Conservation (phyloP, 176 grass and related monocot genomes). For the Oryza glumipatula region DNA sequence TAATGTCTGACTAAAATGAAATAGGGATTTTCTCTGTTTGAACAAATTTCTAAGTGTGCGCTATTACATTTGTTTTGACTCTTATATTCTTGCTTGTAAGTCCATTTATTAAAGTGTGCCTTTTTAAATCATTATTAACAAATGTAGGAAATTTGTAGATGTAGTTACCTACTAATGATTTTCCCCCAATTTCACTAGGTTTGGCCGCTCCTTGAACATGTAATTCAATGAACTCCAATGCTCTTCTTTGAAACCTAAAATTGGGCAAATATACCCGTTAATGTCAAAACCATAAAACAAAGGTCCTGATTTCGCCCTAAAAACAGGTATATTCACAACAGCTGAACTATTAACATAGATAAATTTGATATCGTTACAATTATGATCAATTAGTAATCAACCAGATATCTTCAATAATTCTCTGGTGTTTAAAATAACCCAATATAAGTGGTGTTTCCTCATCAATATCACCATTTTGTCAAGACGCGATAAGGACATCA, state of each 20-base stretch:
- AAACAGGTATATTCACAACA: neutral
- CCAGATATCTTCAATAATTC: neutral
- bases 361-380: neutral
- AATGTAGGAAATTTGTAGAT: neutral
- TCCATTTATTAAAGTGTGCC: too few species aligned
- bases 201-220: neutral
- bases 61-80: neutral
- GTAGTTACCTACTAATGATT: neutral
- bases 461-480: neutral
- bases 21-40: neutral
- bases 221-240: neutral
- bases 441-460: neutral
- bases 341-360: neutral
- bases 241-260: constrained; percentile 5
- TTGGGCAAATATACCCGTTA: neutral
- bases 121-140: neutral
- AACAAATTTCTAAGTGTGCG: neutral
- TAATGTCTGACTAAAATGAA: neutral
- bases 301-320: neutral
- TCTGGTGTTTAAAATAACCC: neutral
- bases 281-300: neutral
- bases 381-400: neutral
- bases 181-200: neutral
- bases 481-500: neutral
- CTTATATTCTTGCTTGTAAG: too few species aligned